Evolutionary conservation across 192 early-diverging fungal genomes (phyloP).

Genomic region (Entomortierella chlamydospora): DNA sequence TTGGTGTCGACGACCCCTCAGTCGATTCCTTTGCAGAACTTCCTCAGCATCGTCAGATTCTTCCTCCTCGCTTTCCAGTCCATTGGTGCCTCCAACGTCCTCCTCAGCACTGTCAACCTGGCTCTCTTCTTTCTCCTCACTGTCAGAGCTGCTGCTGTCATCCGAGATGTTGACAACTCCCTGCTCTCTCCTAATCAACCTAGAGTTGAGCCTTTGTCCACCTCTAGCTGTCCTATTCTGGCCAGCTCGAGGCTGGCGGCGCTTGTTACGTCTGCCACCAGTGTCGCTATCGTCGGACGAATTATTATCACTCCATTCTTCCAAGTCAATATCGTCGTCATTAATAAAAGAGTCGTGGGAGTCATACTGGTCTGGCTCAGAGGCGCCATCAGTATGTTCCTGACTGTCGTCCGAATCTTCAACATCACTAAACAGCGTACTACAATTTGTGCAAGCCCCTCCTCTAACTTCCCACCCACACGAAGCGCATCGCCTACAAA

Average conservation of each 20-base stretch:
- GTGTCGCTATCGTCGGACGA: neutral
- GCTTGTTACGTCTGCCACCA: neutral
- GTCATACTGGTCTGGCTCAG: slow-evolving; percentile 41
- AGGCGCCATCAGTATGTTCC: slow-evolving; percentile 18
- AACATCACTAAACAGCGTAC: slow-evolving; percentile 32
- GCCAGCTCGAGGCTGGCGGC: too few relatives aligned
- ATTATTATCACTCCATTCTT: neutral
- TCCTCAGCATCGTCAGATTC: neutral
- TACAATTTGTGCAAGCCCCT: slow-evolving; percentile 32
- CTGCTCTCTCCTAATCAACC: neutral
- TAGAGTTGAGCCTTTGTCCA: neutral
- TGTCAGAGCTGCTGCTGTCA: neutral
- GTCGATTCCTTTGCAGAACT: neutral
- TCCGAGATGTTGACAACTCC: neutral
- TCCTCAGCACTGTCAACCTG: neutral
- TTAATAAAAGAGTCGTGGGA: slow-evolving; percentile 48
- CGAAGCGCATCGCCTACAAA: slow-evolving; percentile 33
- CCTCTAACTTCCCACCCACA: slow-evolving; percentile 47
- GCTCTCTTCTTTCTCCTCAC: neutral
- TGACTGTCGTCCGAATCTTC: slow-evolving; percentile 41
- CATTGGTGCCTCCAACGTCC: neutral
- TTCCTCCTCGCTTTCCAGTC: neutral
- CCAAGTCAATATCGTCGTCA: neutral
- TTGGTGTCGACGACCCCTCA: neutral
- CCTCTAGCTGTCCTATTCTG: too few relatives aligned